Evolutionary conservation across 2,329 filamentous ascomycete species (phyloP).

Genomic region (Apiospora arundinis): DNA sequence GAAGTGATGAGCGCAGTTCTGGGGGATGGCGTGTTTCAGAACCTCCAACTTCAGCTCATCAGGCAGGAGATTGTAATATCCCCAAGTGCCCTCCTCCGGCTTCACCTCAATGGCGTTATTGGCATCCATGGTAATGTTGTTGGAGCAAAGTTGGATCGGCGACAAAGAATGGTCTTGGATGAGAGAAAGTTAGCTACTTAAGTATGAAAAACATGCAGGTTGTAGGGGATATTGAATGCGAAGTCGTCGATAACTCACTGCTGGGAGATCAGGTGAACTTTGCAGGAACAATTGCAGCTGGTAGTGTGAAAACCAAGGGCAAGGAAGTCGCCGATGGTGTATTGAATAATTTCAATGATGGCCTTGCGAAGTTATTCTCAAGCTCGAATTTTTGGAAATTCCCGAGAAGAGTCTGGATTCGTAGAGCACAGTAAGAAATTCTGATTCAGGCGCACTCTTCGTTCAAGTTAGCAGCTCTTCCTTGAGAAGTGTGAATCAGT

Average conservation of each 20-base stretch:
- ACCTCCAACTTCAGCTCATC: slow-evolving; percentile 34
- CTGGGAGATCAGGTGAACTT: neutral
- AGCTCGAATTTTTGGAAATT: neutral
- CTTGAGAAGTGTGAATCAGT: too few relatives aligned
- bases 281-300: neutral
- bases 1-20: slow-evolving; percentile 33
- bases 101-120: neutral
- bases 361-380: neutral
- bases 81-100: slow-evolving; percentile 1
- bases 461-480: too few relatives aligned
- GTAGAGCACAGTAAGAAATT: too few relatives aligned
- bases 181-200: neutral
- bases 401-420: neutral
- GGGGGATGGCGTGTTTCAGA: slow-evolving; percentile 27
- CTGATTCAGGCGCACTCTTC: too few relatives aligned
- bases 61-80: slow-evolving; percentile 28
- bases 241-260: neutral
- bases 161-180: neutral
- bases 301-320: neutral
- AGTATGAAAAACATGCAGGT: neutral
- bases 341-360: neutral
- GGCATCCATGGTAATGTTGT: neutral
- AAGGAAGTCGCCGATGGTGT: neutral
- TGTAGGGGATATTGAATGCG: neutral
- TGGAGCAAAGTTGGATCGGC: neutral